phyloP scores from a whole-genome alignment of 2,329 filamentous ascomycete species.

The Neurospora sp. region DNA sequence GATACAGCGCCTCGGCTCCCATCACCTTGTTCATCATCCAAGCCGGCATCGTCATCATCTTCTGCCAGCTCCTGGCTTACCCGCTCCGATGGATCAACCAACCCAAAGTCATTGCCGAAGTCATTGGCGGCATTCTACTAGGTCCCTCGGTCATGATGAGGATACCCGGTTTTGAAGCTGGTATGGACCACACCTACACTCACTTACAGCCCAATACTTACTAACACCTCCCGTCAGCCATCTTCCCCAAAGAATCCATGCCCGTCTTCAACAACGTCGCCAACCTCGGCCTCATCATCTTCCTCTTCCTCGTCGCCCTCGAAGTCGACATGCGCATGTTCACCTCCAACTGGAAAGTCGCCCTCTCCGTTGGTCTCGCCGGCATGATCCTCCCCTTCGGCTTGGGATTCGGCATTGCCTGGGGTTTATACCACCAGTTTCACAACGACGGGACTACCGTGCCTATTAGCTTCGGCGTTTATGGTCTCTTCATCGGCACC shows the following conservation, averaged over 20 bases:
- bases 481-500: slow-evolving; percentile 74
- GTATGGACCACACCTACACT: background rate
- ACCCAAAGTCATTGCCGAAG: slow-evolving; percentile 69
- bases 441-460: slow-evolving; percentile 29
- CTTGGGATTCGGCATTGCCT: slow-evolving; percentile 69
- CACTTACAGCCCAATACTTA: background rate
- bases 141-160: slow-evolving; percentile 83
- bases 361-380: slow-evolving; percentile 64
- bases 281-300: slow-evolving; percentile 74
- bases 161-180: slow-evolving; percentile 63
- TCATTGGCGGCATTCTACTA: slow-evolving; percentile 68
- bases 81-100: slow-evolving; percentile 33
- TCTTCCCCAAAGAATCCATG: slow-evolving; percentile 69
- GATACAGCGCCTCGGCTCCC: slow-evolving; percentile 53
- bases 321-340: slow-evolving; percentile 78
- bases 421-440: slow-evolving; percentile 71
- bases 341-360: slow-evolving; percentile 69
- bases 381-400: slow-evolving; percentile 80
- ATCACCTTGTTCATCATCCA: slow-evolving; percentile 63
- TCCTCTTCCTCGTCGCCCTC: slow-evolving; percentile 78
- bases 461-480: slow-evolving; percentile 39
- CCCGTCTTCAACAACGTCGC: slow-evolving; percentile 67
- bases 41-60: slow-evolving; percentile 58
- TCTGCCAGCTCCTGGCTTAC: slow-evolving; percentile 61
- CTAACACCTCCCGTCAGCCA: slow-evolving; percentile 28